These are phyloP conservation scores for Eustoma russellianum DNA, from an alignment of 257 asterid species.

Conservation along the genomic window DNA sequence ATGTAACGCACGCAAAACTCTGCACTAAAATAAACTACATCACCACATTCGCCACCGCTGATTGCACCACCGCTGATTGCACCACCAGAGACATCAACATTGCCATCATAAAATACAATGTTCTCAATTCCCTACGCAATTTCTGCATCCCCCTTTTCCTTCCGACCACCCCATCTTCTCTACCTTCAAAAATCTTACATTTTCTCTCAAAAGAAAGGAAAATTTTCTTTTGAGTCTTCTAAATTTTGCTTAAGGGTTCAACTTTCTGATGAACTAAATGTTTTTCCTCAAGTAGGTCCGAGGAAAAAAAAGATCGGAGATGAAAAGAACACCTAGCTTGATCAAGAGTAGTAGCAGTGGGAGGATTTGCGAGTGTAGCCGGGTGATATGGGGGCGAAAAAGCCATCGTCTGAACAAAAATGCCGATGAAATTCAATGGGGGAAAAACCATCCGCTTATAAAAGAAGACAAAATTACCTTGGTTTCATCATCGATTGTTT, in stretches of 20 bases:
- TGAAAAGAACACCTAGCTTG: slow-evolving; percentile 11
- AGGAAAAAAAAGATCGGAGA: slow-evolving; percentile 16
- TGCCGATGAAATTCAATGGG: background rate
- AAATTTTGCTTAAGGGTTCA: background rate
- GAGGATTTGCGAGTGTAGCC: slow-evolving; percentile 3
- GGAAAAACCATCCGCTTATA: background rate
- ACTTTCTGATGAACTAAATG: slow-evolving; percentile 1
- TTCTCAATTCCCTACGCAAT: slow-evolving; percentile 52
- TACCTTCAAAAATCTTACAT: background rate
- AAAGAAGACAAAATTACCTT: background rate
- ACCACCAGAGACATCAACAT: slow-evolving; percentile 73
- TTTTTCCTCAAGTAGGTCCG: slow-evolving; percentile 18
- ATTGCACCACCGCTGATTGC: slow-evolving; percentile 65
- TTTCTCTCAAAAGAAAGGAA: background rate
- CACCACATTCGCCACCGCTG: slow-evolving; percentile 58
- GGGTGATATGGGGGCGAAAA: slow-evolving; percentile 23
- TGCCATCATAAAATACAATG: slow-evolving; percentile 70
- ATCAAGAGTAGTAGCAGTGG: background rate
- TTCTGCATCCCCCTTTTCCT: slow-evolving; percentile 71
- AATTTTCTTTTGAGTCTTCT: background rate
- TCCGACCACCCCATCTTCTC: slow-evolving; percentile 17
- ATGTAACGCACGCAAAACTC: slow-evolving; percentile 79
- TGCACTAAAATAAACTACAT: slow-evolving; percentile 60
- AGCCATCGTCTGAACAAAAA: slow-evolving; percentile 27
- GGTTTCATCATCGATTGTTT: too few species aligned